Evolutionary conservation across 768 basidiomycete species (phyloP).

Genomic region (Piloderma croceum): DNA sequence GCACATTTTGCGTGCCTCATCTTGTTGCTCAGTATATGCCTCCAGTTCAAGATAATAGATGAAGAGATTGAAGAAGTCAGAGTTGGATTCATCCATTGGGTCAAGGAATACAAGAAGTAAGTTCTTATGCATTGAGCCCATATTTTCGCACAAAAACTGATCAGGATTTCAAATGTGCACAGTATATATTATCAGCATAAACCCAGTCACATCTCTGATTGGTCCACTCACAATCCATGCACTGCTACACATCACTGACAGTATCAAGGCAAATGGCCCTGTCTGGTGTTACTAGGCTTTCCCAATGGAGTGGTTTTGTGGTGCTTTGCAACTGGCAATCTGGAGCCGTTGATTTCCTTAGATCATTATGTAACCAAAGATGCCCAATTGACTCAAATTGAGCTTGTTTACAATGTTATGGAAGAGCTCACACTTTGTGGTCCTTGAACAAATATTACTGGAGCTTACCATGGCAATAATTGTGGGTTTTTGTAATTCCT

Average conservation of each 20-base stretch:
- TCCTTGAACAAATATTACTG: too few relatives aligned
- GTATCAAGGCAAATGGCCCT: neutral
- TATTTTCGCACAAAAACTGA: neutral
- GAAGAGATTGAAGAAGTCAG: slow-evolving; percentile 23
- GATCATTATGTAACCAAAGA: too few relatives aligned
- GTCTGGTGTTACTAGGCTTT: neutral
- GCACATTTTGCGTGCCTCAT: slow-evolving; percentile 38
- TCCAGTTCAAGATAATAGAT: slow-evolving; percentile 30
- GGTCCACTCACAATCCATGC: slow-evolving; percentile 21
- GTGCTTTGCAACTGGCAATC: neutral
- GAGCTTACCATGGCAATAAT: too few relatives aligned
- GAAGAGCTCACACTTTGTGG: too few relatives aligned
- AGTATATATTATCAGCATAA: slow-evolving; percentile 7
- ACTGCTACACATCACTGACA: too few relatives aligned
- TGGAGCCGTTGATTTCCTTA: too few relatives aligned
- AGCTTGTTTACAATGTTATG: too few relatives aligned
- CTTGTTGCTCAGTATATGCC: slow-evolving; percentile 28
- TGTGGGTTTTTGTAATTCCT: too few relatives aligned
- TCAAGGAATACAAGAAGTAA: slow-evolving; percentile 34
- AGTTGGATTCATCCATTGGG: slow-evolving; percentile 31
- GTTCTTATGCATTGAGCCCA: slow-evolving; percentile 5
- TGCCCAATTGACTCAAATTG: too few relatives aligned
- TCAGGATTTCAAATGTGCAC: slow-evolving; percentile 5
- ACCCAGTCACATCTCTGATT: neutral
- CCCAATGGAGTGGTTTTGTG: neutral